Evolutionary conservation across 805 yeast genomes (phyloP), one percentile per base, ranked within the genome.

Genomic region (Pichia cabralensis): DNA sequence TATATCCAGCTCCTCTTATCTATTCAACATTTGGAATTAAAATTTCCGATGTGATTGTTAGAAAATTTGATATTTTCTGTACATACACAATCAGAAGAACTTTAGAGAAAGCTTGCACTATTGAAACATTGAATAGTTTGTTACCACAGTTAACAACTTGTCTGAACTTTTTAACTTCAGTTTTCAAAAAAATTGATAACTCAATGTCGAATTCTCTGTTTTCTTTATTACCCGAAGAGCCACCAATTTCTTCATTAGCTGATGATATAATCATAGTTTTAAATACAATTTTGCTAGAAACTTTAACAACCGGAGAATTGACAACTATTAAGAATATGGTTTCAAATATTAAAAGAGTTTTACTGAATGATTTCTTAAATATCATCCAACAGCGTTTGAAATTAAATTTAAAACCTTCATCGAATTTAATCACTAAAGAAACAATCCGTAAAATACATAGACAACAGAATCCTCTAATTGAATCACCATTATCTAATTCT

Each of bases 251-350:
- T 0, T 84, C 96, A 0, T 76, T 84, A 16, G 74, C 88, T 17
- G 98, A 92, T 48, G 98, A 92, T 52, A 61, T 83, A 22, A 70
- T 84, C 19, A 64, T 85, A 46, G 74, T 86, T 8, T 59, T 88
- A 29, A 80, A 83, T 48, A 72, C 76, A 24, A 67, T 81, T 13
- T 53, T 86, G 23, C 60, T 75, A 17, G 80, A 78, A 39, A 65
- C 76, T 1, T 62, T 86, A 10, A 78, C 81, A 29, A 71, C 94
- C 0, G 94, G 94, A 1, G 80, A 82, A 40, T 60, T 60, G 35
- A 48, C 64, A 6, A 62, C 77, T 0, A 70, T 78, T 20, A 71
- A 69, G 43, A 64, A 61, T 20, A 71, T 80, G 47, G 52, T 80
- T 11, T 61, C 65, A 7, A 73, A 70, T 36, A 57, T 76, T n/a